Base-by-base conservation (phyloP, 1,139 yeast genomes). In the Taphrina communis region DNA sequence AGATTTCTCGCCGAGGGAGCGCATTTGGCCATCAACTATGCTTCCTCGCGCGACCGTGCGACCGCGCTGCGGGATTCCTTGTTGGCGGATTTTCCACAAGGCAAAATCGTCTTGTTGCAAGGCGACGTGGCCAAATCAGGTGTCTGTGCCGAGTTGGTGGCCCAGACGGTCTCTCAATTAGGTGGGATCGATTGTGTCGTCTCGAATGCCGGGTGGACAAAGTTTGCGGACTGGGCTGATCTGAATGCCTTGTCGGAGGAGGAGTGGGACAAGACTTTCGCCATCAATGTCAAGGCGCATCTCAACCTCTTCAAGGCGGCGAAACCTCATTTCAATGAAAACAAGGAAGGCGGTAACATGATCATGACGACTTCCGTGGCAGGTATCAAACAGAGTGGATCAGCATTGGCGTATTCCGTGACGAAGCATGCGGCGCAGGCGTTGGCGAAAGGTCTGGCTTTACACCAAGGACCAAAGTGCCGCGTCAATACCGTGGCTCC, bases 401-500 rank as follows among this genome's bases (percentile, higher is more conserved):
- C 80, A 14, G 77, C 81, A 66, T 75, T 80, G 60, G 81, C 83
- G 17, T 80, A 80, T 72, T 77, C 81, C 4, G 81, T 78, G 17
- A 74, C 79, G 70, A 80, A 80, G 73, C 80, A 82, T 1, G 82
- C 77, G 0, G 74, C 79, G 65, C 76, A 78, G 70, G 82, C 80
- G 55, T 72, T 80, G 70, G 79, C 78, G 53, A 74, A 77, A 68
- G 75, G 80, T 71, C 75, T 80, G 60, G 74, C 73, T 56, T 67
- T 59, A 12, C 70, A 69, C n/a, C 56, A 50, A 68, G 82, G 81
- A 0, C 80, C 82, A 3, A 76, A 78, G 66, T 73, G 77, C 50
- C 73, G 82, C 41, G 75, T 79, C 65, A 81, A 80, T 72, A 80
- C 80, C 7, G 77, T 80, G 38, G 78, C 81, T 66, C 83, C 83